These are phyloP conservation scores for Dothidotthia symphoricarpi DNA, from an alignment of 2,329 filamentous ascomycete species.

Conservation along the genomic window DNA sequence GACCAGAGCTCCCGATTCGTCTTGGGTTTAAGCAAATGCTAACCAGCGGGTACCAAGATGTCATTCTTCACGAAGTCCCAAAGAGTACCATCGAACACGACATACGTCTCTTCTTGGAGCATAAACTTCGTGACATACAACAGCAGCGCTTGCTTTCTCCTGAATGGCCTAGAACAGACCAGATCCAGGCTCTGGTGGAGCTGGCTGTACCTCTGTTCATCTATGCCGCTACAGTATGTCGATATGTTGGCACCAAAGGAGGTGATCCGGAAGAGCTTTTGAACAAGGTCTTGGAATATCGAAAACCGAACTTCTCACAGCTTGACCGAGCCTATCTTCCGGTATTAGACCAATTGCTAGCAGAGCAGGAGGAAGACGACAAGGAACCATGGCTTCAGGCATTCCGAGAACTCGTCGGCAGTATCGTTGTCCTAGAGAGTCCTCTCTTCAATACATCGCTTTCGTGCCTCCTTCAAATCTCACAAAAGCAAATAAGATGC, in stretches of 20 bases:
- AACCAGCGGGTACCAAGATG: slow-evolving; percentile 16
- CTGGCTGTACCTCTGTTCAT: slow-evolving; percentile 37
- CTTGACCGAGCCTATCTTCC: slow-evolving; percentile 21
- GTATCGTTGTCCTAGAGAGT: slow-evolving; percentile 21
- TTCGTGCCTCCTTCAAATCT: slow-evolving; percentile 12
- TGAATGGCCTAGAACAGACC: slow-evolving; percentile 24
- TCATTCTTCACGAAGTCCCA: slow-evolving; percentile 21
- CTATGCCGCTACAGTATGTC: slow-evolving; percentile 29
- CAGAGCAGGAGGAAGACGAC: slow-evolving; percentile 31
- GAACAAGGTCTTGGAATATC: slow-evolving; percentile 15
- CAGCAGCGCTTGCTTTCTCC: slow-evolving; percentile 12
- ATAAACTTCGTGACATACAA: slow-evolving; percentile 19
- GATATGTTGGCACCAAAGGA: slow-evolving; percentile 19
- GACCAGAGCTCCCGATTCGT: slow-evolving; percentile 20
- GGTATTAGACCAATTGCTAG: slow-evolving; percentile 23
- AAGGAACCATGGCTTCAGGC: slow-evolving; percentile 11
- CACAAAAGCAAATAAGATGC: slow-evolving; percentile 17
- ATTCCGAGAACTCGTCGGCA: slow-evolving; percentile 17
- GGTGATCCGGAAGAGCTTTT: slow-evolving; percentile 10
- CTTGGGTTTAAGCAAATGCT: slow-evolving; percentile 21
- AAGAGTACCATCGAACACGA: slow-evolving; percentile 20
- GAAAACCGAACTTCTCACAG: slow-evolving; percentile 14
- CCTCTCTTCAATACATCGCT: slow-evolving; percentile 16
- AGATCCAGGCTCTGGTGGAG: slow-evolving; percentile 25
- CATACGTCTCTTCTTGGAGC: slow-evolving; percentile 18